Conservation (phyloP, 768 basidiomycete species). For the Mycena polygramma region DNA sequence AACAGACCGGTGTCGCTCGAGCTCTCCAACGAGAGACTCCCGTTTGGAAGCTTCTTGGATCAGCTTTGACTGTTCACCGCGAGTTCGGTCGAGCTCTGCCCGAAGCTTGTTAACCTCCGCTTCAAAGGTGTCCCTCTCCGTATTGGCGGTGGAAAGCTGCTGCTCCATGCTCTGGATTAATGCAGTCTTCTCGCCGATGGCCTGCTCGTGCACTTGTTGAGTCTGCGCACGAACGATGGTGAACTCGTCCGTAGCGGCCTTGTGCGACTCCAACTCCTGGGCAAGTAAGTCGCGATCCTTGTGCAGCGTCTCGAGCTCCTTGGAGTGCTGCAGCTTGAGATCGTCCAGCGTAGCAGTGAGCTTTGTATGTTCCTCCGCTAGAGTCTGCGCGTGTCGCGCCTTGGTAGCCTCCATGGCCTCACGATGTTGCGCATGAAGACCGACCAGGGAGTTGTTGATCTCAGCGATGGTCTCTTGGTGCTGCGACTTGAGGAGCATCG, state of each 20-base stretch:
- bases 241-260: slow-evolving; percentile 65
- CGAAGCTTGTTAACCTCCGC: slow-evolving; percentile 52
- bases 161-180: slow-evolving; percentile 63
- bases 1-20: slow-evolving; percentile 82
- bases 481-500: slow-evolving; percentile 56
- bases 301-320: slow-evolving; percentile 61
- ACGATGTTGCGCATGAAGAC: slow-evolving; percentile 53
- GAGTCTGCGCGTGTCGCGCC: slow-evolving; percentile 50
- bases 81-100: slow-evolving; percentile 61
- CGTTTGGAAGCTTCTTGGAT: slow-evolving; percentile 81
- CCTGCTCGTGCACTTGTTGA: slow-evolving; percentile 58
- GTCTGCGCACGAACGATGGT: slow-evolving; percentile 59
- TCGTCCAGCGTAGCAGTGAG: slow-evolving; percentile 62
- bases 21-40: slow-evolving; percentile 78
- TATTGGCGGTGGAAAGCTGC: slow-evolving; percentile 57
- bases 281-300: slow-evolving; percentile 63
- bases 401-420: slow-evolving; percentile 52
- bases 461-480: slow-evolving; percentile 62
- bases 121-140: slow-evolving; percentile 51
- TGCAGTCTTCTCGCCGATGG: slow-evolving; percentile 63
- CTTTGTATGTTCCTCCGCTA: slow-evolving; percentile 63
- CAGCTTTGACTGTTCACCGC: slow-evolving; percentile 70
- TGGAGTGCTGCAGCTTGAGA: slow-evolving; percentile 60
- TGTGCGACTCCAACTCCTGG: slow-evolving; percentile 73
- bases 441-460: slow-evolving; percentile 55